Conservation (phyloP, 2,329 filamentous ascomycete genomes). For the Aureobasidium sp. region DNA sequence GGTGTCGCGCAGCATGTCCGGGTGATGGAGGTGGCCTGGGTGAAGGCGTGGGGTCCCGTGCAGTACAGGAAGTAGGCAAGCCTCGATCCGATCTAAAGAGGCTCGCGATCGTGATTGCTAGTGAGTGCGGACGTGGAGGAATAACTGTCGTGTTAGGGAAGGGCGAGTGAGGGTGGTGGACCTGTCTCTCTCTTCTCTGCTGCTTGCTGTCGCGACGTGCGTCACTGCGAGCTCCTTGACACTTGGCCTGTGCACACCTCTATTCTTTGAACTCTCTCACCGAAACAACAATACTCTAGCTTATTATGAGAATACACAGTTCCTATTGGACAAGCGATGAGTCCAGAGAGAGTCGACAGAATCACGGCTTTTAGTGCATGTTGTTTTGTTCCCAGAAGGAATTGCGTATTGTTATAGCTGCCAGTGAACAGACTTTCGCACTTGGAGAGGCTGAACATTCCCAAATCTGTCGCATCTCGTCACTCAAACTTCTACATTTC, state of each 20-base stretch:
- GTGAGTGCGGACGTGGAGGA: background rate
- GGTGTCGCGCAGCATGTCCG: conserved; percentile 53
- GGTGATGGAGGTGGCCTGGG: background rate
- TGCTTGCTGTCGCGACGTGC: background rate
- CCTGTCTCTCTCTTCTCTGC: background rate
- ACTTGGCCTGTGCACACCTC: background rate
- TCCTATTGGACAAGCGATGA: too few species aligned
- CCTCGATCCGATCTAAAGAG: background rate
- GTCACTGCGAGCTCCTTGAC: background rate
- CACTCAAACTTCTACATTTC: background rate
- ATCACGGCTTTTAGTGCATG: background rate
- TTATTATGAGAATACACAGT: background rate
- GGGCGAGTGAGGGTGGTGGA: background rate
- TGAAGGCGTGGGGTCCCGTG: background rate
- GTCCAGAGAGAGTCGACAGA: background rate
- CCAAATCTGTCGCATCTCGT: background rate
- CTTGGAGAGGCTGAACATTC: background rate
- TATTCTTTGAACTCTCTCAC: background rate
- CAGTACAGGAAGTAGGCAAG: background rate
- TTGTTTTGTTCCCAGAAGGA: background rate
- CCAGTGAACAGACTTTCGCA: background rate
- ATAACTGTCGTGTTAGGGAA: background rate
- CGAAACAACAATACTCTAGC: background rate
- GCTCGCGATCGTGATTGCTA: background rate
- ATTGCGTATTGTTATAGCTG: background rate